Evolutionary conservation across 345 rosid genomes (phyloP), one percentile per base, ranked within the genome.

Genomic region (Citrus glauca): DNA sequence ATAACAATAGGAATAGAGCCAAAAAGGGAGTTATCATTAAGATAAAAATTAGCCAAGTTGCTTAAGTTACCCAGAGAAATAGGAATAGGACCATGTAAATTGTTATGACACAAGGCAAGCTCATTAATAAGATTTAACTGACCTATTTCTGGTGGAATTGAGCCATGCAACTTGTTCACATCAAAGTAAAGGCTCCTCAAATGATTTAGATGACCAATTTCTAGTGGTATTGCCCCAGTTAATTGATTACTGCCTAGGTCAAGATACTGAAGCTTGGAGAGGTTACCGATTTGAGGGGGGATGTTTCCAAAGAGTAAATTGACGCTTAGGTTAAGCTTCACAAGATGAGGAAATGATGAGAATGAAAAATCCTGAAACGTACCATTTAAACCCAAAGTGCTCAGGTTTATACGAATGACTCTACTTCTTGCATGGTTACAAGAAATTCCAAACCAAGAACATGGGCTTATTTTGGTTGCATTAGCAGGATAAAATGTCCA

Each of bases 391-490:
- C 72, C 71, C 8, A 24, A 25, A 71, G 5, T n/a, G 14, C 81
- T 80, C 13, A 82, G 78, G 37, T 80, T 85, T 55, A 85, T 56
- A 14, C 79, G 22, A 32, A 28, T 3, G 50, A 42, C 50, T 42
- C 50, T 37, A 5, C 33, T 33, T 38, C 40, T 0, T 1, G 40
- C 40, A 7, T 7, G 50, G 37, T 74, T 56, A 62, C 83, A 82
- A 13, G 20, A 10, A 40, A 82, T 71, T 5, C 87, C 87, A 60
- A 16, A 11, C 87, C 85, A 85, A 45, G 42, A 19, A 38, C 66
- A 66, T 1, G 42, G 9, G 13, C 35, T 42, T 42, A 11, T 42
- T 42, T 11, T 42, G 50, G 50, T 42, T 42, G 16, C 50, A 42
- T 16, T 50, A 50, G 22, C 7, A 50, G 22, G 56, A 50, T 50